Conservation (phyloP, 208 protist species). For the Trypanosoma grayi region DNA sequence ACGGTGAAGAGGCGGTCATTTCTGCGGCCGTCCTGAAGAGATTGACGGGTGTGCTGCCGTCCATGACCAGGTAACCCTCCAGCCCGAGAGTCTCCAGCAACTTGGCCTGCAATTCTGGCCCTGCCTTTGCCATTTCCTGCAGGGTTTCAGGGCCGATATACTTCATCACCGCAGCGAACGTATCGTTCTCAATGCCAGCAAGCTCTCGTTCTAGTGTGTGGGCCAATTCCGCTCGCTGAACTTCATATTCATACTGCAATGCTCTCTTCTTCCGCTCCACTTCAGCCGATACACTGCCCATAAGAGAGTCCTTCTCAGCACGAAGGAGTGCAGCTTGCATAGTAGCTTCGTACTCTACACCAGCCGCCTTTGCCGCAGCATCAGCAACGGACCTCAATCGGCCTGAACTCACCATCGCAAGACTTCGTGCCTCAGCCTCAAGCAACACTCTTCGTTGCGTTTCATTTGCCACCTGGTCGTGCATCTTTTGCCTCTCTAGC, state of each 20-base stretch:
- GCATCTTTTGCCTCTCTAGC: constrained; percentile 92
- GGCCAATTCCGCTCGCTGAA: constrained; percentile 28
- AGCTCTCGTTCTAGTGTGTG: constrained; percentile 33
- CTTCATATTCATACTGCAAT: constrained; percentile 44
- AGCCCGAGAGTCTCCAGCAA: constrained; percentile 77
- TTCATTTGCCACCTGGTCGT: constrained; percentile 92
- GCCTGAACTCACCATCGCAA: constrained; percentile 86
- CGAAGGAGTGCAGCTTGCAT: constrained; percentile 77
- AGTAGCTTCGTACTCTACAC: constrained; percentile 87
- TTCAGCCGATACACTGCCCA: constrained; percentile 39
- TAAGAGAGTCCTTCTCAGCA: constrained; percentile 61
- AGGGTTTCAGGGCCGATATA: constrained; percentile 78
- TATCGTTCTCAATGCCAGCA: constrained; percentile 39
- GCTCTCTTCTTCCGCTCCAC: constrained; percentile 45
- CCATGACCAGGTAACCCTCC: constrained; percentile 90
- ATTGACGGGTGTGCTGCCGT: constrained; percentile 91
- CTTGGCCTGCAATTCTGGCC: constrained; percentile 76
- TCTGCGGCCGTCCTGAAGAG: constrained; percentile 85
- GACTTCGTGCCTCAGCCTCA: constrained; percentile 78
- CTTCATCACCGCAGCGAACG: constrained; percentile 47
- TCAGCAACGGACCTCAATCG: constrained; percentile 89
- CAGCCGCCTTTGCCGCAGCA: constrained; percentile 79
- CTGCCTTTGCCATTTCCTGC: constrained; percentile 73
- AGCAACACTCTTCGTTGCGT: constrained; percentile 81
- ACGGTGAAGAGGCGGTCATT: constrained; percentile 58